Conservation (phyloP, 371 early-diverging fungal species). For the Dinochytrium kinnereticum region DNA sequence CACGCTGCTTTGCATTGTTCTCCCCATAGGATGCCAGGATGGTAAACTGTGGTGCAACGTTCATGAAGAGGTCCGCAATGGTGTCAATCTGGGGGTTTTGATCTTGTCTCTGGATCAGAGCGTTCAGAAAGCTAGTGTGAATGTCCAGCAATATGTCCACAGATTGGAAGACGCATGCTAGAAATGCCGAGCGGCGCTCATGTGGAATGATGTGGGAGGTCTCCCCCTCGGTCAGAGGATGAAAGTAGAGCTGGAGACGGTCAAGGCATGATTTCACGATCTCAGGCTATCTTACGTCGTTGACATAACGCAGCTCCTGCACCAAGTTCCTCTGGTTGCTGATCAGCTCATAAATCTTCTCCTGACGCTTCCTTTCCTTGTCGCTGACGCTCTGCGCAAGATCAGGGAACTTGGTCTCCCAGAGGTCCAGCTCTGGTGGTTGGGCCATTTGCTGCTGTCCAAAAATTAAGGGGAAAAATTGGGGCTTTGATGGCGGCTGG, state of each 20-base stretch:
- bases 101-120: not conserved
- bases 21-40: not conserved
- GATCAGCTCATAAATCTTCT: slow-evolving; percentile 33
- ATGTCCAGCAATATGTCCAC: not conserved
- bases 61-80: not conserved
- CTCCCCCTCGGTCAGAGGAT: not conserved
- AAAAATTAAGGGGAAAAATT: not conserved
- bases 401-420: not conserved
- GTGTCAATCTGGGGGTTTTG: not conserved
- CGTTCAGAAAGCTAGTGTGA: slow-evolving; percentile 3
- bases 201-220: not conserved
- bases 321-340: slow-evolving; percentile 31
- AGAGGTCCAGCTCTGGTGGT: slow-evolving; percentile 1
- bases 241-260: not conserved
- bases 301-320: slow-evolving; percentile 7
- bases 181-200: not conserved
- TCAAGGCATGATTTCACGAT: not conserved
- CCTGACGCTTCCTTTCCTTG: slow-evolving; percentile 22
- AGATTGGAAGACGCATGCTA: not conserved
- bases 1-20: not conserved
- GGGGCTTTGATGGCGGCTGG: not conserved
- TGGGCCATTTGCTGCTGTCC: not conserved
- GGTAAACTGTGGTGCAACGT: not conserved
- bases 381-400: not conserved
- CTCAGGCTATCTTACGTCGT: slow-evolving; percentile 14